Evolutionary conservation across 139 green algal species (phyloP).

Genomic region (Auxenochlorella pyrenoidosa): DNA sequence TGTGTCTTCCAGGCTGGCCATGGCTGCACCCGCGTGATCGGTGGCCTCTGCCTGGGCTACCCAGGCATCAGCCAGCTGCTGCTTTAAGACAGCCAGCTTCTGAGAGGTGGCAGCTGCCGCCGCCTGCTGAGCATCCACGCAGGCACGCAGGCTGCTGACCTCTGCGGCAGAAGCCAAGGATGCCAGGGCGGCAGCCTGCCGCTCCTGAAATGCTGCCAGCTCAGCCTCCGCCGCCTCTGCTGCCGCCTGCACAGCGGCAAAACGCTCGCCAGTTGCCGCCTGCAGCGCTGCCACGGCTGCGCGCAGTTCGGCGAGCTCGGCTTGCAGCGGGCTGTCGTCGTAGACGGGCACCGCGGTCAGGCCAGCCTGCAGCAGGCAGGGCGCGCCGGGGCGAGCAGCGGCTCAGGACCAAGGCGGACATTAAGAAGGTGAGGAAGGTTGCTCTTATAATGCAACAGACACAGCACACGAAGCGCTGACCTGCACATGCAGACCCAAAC

Average conservation of each 20-base stretch:
- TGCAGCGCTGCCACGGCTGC: not conserved
- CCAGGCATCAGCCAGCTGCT: not conserved
- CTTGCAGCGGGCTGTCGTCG: not conserved
- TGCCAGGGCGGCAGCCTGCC: not conserved
- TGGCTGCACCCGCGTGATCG: not conserved
- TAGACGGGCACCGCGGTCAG: too few relatives aligned
- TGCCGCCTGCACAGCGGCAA: not conserved
- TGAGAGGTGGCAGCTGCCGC: not conserved
- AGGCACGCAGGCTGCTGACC: not conserved
- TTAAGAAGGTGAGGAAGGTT: too few relatives aligned
- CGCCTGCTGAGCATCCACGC: not conserved
- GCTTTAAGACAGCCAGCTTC: not conserved
- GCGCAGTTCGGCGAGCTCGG: not conserved
- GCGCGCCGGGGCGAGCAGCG: too few relatives aligned
- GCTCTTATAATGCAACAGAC: too few relatives aligned
- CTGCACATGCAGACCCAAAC: too few relatives aligned
- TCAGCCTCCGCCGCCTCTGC: not conserved
- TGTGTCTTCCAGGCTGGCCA: not conserved
- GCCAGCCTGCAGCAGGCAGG: too few relatives aligned
- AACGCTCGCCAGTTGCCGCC: not conserved
- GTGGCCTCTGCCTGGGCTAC: not conserved
- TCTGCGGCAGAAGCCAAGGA: not conserved
- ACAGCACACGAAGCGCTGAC: too few relatives aligned
- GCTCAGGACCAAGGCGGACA: too few relatives aligned
- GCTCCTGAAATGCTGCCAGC: not conserved